Evolutionary conservation across 2,329 filamentous ascomycete species (phyloP), one percentile per base, ranked within the genome.

Genomic region (Alternaria gaisen): DNA sequence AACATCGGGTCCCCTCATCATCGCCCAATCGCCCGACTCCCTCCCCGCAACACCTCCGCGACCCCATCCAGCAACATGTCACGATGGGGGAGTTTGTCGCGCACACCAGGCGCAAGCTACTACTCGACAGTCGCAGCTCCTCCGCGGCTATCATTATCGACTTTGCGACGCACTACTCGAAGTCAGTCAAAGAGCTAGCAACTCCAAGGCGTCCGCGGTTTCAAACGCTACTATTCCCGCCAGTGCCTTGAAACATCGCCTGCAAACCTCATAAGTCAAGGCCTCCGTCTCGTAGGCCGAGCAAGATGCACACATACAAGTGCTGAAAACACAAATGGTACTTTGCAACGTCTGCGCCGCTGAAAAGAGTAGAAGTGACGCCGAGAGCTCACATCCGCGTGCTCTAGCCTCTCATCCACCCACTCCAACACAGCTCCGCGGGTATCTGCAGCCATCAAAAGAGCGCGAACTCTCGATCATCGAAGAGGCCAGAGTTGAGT

Each of bases 1-100:
- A 41, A 26, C 20, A 28, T 58, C 63, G 63, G 63, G 32, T 66
- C 63, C 61, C 63, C 63, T 64, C 63, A 61, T 26, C 4, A 16
- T 28, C 36, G 40, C 16, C 47, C 56, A 48, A 61, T 56, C 46
- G 41, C 61, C 30, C 41, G 53, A n/a, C 30, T 20, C n/a, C 44
- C 28, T 61, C 63, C 48, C 63, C 63, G 38, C 54, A 61, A 48
- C 50, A 47, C 22, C 44, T 48, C 38, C 38, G 22, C 12, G 24
- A 18, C 26, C 28, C 18, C 32, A 60, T 47, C 38, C 22, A 43
- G 11, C 44, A 24, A 11, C 42, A 47, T 22, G 50, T 43, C 56
- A 52, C 38, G 32, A 51, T 59, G 46, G 28, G 14, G 10, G 5
- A 3, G 10, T 5, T 4, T 2, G 6, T 40, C 16, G 46, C 20